These are phyloP conservation scores for Mycosphaerelloides madeirae DNA, from an alignment of 2,329 filamentous ascomycete species.

Conservation along the genomic window DNA sequence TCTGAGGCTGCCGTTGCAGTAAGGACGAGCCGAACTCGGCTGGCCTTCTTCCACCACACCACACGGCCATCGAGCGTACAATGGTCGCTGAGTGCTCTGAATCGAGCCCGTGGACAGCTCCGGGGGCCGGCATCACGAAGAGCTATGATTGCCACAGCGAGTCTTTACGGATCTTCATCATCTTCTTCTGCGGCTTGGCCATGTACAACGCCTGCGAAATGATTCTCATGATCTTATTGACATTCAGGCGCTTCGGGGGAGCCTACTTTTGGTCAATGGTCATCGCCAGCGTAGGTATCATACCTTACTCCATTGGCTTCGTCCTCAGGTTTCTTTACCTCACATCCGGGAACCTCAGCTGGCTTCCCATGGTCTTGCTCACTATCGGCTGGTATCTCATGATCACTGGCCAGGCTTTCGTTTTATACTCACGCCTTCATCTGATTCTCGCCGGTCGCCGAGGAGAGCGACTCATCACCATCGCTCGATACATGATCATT, in stretches of 20 bases:
- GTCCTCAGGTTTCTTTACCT: conserved; percentile 41
- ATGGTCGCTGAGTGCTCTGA: conserved; percentile 3
- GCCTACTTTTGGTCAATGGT: conserved; percentile 50
- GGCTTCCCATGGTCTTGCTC: conserved; percentile 20
- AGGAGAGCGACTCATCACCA: conserved; percentile 45
- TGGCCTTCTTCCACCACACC: too few species aligned
- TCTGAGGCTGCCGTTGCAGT: too few species aligned
- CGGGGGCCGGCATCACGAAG: conserved; percentile 24
- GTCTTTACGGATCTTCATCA: conserved; percentile 27
- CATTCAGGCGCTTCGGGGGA: conserved; percentile 45
- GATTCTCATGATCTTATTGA: conserved; percentile 43
- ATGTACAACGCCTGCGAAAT: conserved; percentile 26
- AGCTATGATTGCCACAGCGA: conserved; percentile 27
- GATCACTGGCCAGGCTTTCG: conserved; percentile 50
- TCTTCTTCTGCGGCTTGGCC: conserved; percentile 28
- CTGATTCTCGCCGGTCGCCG: conserved; percentile 46
- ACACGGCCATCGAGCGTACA: too few species aligned
- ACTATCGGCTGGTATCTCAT: conserved; percentile 56
- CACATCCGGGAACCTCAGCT: conserved; percentile 29
- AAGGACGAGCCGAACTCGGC: too few species aligned
- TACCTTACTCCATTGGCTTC: conserved; percentile 47
- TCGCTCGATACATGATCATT: conserved; percentile 56
- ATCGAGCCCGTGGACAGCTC: conserved; percentile 30
- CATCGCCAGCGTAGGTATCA: conserved; percentile 40
- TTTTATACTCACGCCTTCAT: conserved; percentile 60